phyloP scores from a whole-genome alignment of 140 eudicot species.

The Flaveria floridana region DNA sequence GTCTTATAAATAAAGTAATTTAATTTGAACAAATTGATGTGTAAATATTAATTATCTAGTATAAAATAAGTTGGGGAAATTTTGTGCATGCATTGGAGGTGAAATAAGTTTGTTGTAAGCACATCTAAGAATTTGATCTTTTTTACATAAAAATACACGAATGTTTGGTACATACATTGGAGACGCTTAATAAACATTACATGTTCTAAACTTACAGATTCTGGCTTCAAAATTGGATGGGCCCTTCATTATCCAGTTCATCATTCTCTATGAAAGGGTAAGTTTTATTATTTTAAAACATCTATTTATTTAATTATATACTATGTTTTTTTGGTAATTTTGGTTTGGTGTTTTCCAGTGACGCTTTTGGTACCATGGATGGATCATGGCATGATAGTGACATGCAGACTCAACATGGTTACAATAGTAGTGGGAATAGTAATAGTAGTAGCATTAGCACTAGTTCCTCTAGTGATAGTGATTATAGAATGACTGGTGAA shows the following conservation, averaged over 20 bases:
- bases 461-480: constrained; percentile 89
- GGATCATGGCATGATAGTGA: constrained; percentile 71
- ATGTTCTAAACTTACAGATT: constrained; percentile 51
- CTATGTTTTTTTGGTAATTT: constrained; percentile 15
- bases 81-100: constrained; percentile 3
- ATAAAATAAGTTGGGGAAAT: background rate
- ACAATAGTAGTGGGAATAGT: constrained; percentile 90
- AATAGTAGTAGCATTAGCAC: constrained; percentile 88
- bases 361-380: constrained; percentile 52
- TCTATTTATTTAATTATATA: background rate
- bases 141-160: background rate
- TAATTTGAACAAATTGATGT: background rate
- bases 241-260: constrained; percentile 69
- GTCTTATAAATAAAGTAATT: background rate
- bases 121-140: background rate
- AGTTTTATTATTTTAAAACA: constrained; percentile 27
- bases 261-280: constrained; percentile 78
- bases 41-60: background rate
- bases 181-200: constrained; percentile 7
- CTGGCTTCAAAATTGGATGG: constrained; percentile 99
- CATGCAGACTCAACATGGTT: constrained; percentile 46
- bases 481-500: constrained; percentile 53
- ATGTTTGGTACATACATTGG: background rate
- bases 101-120: constrained; percentile 7
- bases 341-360: constrained; percentile 32